A percentile compares a stretch with the other conserved stretches of the same genome.
These are phyloP conservation scores for Wickerhamomyces chaumierensis DNA, from an alignment of 805 yeast species.

Conservation along the genomic window DNA sequence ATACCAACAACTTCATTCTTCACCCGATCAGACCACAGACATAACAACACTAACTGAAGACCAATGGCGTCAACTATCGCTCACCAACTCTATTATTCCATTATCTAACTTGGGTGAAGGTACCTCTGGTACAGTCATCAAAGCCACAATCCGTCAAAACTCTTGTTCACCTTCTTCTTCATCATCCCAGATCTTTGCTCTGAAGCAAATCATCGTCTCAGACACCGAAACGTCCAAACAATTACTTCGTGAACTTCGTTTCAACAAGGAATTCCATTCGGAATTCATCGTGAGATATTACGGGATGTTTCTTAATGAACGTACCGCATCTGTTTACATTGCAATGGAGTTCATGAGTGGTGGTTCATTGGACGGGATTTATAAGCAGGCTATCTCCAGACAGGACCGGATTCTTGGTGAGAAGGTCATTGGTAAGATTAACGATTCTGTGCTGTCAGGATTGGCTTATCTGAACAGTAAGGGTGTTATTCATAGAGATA, in stretches of 20 bases:
- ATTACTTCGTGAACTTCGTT: conserved; percentile 81
- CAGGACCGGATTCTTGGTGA: conserved; percentile 86
- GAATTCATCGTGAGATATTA: conserved; percentile 84
- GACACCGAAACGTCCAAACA: conserved; percentile 70
- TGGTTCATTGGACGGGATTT: conserved; percentile 80
- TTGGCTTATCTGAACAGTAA: conserved; percentile 80
- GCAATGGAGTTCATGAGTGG: conserved; percentile 99
- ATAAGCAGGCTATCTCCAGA: conserved; percentile 57
- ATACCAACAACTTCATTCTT: background rate
- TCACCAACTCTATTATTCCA: conserved; percentile 51
- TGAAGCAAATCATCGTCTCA: conserved; percentile 40
- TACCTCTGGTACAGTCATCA: conserved; percentile 81
- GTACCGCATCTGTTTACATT: conserved; percentile 72
- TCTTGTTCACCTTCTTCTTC: too few relatives aligned
- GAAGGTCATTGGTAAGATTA: conserved; percentile 82
- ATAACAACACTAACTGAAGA: conserved; percentile 39
- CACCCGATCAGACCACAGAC: background rate
- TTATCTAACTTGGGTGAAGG: conserved; percentile 83
- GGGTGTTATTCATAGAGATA: conserved; percentile 87
- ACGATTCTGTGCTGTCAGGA: conserved; percentile 78
- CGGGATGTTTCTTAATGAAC: conserved; percentile 79
- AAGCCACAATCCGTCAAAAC: conserved; percentile 62
- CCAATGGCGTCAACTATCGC: conserved; percentile 61
- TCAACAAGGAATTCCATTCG: conserved; percentile 71
- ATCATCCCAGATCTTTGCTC: conserved; percentile 80